Conservation (phyloP, 2,329 filamentous ascomycete species). For the Cercospora sp. region DNA sequence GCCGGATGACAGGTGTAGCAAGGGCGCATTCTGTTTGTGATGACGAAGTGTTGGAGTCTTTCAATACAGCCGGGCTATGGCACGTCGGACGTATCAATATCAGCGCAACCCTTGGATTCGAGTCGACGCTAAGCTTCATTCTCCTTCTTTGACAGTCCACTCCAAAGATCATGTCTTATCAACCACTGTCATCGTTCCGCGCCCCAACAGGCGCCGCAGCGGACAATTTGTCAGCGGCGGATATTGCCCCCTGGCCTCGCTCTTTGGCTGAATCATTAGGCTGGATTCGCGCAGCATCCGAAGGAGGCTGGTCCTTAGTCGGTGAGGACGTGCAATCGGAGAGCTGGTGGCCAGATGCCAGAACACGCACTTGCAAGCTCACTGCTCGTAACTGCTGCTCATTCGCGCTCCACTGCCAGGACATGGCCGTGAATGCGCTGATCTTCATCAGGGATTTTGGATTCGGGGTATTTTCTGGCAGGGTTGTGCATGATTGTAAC, state of each 20-base stretch:
- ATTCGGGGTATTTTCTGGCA: neutral
- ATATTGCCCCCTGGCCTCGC: neutral
- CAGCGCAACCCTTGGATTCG: neutral
- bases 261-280: neutral
- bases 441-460: neutral
- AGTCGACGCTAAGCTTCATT: neutral
- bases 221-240: neutral
- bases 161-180: neutral
- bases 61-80: neutral
- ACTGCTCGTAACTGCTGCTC: neutral
- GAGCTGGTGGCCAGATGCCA: neutral
- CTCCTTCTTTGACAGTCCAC: neutral
- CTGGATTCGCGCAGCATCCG: neutral
- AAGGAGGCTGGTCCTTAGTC: neutral
- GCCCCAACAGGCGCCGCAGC: neutral
- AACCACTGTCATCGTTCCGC: neutral
- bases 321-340: neutral
- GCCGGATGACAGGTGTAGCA: conserved; percentile 2
- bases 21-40: neutral
- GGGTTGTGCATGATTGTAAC: neutral
- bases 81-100: neutral
- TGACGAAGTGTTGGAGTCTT: neutral
- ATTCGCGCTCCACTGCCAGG: neutral
- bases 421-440: neutral
- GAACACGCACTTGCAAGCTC: neutral